Conservation (phyloP, 768 basidiomycete genomes). For the Leccinum truebloodii region DNA sequence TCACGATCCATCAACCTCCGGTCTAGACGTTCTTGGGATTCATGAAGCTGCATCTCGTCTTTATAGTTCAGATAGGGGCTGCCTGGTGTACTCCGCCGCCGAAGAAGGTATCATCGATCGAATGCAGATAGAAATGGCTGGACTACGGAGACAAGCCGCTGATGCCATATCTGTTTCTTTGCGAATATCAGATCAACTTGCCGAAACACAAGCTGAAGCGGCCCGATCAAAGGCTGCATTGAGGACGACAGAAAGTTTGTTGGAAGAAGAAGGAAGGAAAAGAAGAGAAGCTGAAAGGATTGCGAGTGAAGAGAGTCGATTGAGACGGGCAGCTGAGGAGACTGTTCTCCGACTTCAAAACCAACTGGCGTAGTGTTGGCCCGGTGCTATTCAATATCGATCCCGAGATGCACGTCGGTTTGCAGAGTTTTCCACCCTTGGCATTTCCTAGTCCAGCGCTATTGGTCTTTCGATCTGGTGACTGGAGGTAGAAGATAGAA, state of each 20-base stretch:
- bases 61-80: constrained; percentile 38
- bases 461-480: neutral
- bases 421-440: neutral
- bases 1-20: constrained; percentile 41
- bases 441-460: no score
- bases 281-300: constrained; percentile 59
- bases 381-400: neutral
- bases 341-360: constrained; percentile 38
- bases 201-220: constrained; percentile 61
- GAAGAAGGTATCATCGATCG: constrained; percentile 55
- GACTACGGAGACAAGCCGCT: constrained; percentile 63
- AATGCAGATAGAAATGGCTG: constrained; percentile 65
- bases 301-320: constrained; percentile 48
- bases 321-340: constrained; percentile 54
- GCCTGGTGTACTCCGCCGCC: constrained; percentile 26
- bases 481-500: neutral
- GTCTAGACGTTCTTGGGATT: constrained; percentile 39
- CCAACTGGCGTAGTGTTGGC: constrained; percentile 15
- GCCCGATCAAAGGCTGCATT: constrained; percentile 56
- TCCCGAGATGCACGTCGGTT: neutral
- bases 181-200: constrained; percentile 69
- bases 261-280: constrained; percentile 61
- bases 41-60: constrained; percentile 41
- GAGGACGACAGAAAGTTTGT: constrained; percentile 52
- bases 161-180: constrained; percentile 67